Conservation (phyloP, 169 alveolate genomes). For the Plasmodium berghei region DNA sequence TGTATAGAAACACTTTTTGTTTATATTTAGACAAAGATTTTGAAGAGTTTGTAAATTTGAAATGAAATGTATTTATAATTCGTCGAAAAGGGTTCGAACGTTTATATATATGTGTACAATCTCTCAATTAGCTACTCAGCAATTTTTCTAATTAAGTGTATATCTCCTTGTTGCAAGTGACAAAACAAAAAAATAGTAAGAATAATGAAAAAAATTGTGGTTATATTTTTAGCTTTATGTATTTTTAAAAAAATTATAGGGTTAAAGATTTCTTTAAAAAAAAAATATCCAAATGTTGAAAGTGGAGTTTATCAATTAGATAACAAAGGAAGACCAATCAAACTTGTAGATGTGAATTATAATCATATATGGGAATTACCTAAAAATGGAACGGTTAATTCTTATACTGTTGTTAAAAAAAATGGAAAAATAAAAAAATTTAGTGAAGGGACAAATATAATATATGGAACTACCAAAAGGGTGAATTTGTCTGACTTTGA, state of each 20-base stretch:
- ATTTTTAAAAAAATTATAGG: conserved; percentile 20
- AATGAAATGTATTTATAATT: no score
- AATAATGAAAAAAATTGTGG: conserved; percentile 31
- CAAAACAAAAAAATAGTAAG: neutral
- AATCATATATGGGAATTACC: conserved; percentile 70
- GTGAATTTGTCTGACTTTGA: conserved; percentile 1
- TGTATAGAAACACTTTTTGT: no score
- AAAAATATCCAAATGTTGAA: conserved; percentile 66
- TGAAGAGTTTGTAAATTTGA: no score
- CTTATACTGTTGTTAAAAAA: conserved; percentile 65
- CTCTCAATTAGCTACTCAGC: no score
- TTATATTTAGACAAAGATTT: no score
- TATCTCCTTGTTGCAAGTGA: neutral
- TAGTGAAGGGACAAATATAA: conserved; percentile 74
- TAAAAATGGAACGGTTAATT: conserved; percentile 45
- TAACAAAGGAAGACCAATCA: conserved; percentile 67
- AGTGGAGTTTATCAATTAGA: conserved; percentile 73
- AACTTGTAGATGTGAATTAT: conserved; percentile 68
- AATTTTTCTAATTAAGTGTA: neutral
- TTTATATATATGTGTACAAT: no score
- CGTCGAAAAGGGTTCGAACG: no score
- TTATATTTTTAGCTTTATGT: conserved; percentile 20
- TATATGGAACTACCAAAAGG: conserved; percentile 68
- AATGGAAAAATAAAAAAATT: conserved; percentile 69
- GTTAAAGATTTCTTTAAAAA: conserved; percentile 13